Conservation (phyloP, 805 yeast genomes). For the Ogataea degrootiae region DNA sequence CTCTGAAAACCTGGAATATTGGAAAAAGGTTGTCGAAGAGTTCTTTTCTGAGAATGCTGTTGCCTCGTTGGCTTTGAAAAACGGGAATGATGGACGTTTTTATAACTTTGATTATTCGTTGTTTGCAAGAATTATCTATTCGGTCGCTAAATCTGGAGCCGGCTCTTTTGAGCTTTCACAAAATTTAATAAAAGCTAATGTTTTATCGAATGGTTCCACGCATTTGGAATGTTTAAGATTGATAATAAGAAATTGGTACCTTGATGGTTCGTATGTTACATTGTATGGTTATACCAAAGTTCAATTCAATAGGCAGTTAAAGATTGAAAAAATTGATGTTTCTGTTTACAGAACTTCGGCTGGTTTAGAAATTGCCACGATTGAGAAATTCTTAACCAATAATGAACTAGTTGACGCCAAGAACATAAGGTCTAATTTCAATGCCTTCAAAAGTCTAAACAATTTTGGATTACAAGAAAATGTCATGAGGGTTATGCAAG, state of each 20-base stretch:
- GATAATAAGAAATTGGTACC: conserved; percentile 46
- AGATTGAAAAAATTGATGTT: conserved; percentile 70
- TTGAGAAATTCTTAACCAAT: conserved; percentile 38
- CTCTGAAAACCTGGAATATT: conserved; percentile 40
- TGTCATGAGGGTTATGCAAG: conserved; percentile 67
- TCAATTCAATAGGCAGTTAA: conserved; percentile 54
- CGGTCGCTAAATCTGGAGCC: conserved; percentile 48
- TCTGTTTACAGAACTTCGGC: conserved; percentile 39
- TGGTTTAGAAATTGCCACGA: conserved; percentile 43
- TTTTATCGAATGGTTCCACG: conserved; percentile 48
- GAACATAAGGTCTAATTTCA: conserved; percentile 14
- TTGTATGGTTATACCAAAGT: conserved; percentile 59
- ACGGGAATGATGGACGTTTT: conserved; percentile 43
- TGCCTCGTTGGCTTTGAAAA: conserved; percentile 42
- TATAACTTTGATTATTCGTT: conserved; percentile 63
- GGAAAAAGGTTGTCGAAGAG: conserved; percentile 46
- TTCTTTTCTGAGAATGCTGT: conserved; percentile 49
- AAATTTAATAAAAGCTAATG: conserved; percentile 45
- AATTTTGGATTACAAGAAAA: conserved; percentile 60
- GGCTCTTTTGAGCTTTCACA: conserved; percentile 48
- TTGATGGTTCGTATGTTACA: conserved; percentile 67
- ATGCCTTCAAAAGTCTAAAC: conserved; percentile 43
- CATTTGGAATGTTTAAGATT: conserved; percentile 50
- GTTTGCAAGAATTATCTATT: conserved; percentile 58
- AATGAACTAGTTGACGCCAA: conserved; percentile 20